phyloP scores from a whole-genome alignment of 148 eudicot genomes.

The Fagopyrum homotropicum region DNA sequence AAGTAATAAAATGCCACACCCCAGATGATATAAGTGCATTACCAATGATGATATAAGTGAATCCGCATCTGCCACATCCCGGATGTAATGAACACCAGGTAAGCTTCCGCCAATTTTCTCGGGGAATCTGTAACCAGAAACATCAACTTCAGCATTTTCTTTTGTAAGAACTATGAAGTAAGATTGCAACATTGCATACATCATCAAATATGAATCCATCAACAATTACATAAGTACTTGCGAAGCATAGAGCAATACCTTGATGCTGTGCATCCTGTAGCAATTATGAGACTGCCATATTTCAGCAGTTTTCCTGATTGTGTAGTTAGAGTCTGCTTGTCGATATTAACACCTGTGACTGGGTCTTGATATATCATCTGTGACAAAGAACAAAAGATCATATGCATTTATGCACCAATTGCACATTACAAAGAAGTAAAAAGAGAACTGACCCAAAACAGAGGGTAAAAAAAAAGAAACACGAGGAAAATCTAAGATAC shows the following conservation, averaged over 20 bases:
- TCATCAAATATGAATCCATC: neutral
- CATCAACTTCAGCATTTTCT: neutral
- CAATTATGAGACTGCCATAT: conserved; percentile 84
- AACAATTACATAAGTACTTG: neutral
- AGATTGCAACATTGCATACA: neutral
- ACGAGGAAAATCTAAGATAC: conserved; percentile 28
- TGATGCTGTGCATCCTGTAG: conserved; percentile 92
- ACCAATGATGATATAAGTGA: conserved; percentile 80
- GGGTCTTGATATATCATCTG: conserved; percentile 90
- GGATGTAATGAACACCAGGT: conserved; percentile 89
- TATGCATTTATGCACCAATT: neutral
- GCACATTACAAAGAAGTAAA: neutral
- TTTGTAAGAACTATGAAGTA: neutral
- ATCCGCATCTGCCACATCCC: conserved; percentile 96
- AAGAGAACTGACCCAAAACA: neutral
- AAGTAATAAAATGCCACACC: neutral
- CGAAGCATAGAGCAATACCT: conserved; percentile 39
- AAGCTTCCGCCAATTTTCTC: conserved; percentile 92
- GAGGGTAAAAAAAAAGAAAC: neutral
- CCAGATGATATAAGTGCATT: conserved; percentile 11
- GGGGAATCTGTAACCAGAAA: conserved; percentile 57
- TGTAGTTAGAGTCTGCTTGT: conserved; percentile 76
- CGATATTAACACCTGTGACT: conserved; percentile 57
- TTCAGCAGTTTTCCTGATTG: conserved; percentile 84
- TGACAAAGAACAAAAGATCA: conserved; percentile 12